A percentile compares a stretch with the other conserved stretches of the same genome.
phyloP scores from a whole-genome alignment of 495 filamentous ascomycete species.

The Cercophora newfieldiana region DNA sequence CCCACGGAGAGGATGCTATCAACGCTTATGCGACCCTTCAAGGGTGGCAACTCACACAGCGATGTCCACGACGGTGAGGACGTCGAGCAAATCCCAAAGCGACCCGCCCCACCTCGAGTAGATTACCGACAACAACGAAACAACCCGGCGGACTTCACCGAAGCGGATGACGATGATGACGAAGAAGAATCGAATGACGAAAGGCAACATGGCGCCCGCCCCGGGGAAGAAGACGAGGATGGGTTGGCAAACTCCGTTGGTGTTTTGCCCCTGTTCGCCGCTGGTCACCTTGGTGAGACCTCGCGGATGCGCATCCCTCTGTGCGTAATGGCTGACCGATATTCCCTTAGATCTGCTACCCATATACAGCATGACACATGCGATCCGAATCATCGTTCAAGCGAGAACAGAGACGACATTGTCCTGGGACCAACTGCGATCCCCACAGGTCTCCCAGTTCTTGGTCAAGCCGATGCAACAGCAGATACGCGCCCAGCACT shows the following conservation, averaged over 20 bases:
- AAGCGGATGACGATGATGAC: slow-evolving; percentile 54
- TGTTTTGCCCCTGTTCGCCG: slow-evolving; percentile 83
- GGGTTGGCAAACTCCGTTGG: slow-evolving; percentile 51
- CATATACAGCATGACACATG: slow-evolving; percentile 86
- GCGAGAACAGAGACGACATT: slow-evolving; percentile 85
- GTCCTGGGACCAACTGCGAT: slow-evolving; percentile 93
- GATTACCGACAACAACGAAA: slow-evolving; percentile 45
- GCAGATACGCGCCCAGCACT: slow-evolving; percentile 74
- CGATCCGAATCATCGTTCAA: slow-evolving; percentile 78
- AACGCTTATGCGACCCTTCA: slow-evolving; percentile 44
- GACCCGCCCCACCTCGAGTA: slow-evolving; percentile 35
- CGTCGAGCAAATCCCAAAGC: slow-evolving; percentile 29
- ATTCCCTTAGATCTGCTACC: slow-evolving; percentile 56
- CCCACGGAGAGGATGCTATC: slow-evolving; percentile 41
- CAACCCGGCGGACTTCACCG: slow-evolving; percentile 59
- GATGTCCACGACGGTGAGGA: slow-evolving; percentile 25
- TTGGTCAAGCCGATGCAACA: slow-evolving; percentile 88
- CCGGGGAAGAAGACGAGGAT: slow-evolving; percentile 52
- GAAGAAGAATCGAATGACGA: slow-evolving; percentile 46
- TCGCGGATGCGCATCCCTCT: not conserved
- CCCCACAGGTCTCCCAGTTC: slow-evolving; percentile 93
- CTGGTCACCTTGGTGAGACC: slow-evolving; percentile 69
- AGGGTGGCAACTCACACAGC: slow-evolving; percentile 24
- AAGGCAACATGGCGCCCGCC: not conserved
- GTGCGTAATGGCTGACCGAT: slow-evolving; percentile 14